phyloP scores from a whole-genome alignment of 2,329 filamentous ascomycete species.

The Elsinoe ampelina region DNA sequence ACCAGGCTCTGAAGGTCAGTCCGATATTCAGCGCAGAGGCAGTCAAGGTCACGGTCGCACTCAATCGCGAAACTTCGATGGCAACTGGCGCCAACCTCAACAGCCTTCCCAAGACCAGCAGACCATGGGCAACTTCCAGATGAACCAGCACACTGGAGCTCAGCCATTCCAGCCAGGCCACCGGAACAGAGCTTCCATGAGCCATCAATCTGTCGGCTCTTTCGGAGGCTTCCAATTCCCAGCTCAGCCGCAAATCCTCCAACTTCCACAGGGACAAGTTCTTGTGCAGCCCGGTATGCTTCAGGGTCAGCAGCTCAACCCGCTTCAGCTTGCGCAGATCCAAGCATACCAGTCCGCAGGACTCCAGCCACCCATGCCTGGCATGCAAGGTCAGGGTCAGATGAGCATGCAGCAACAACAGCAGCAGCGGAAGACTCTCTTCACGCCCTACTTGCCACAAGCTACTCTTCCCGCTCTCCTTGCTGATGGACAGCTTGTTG shows the following conservation, averaged over 20 bases:
- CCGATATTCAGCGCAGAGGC: constrained; percentile 66
- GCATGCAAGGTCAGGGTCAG: constrained; percentile 60
- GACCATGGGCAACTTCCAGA: constrained; percentile 53
- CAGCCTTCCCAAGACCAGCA: constrained; percentile 41
- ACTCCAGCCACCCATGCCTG: constrained; percentile 55
- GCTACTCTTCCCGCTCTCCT: constrained; percentile 85
- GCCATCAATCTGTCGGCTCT: constrained; percentile 66
- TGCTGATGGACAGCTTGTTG: constrained; percentile 85
- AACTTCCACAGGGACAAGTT: constrained; percentile 75
- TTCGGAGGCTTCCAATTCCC: constrained; percentile 86
- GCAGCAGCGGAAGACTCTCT: constrained; percentile 94
- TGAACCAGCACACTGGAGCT: constrained; percentile 60
- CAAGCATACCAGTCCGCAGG: constrained; percentile 87
- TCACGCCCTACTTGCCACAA: constrained; percentile 94
- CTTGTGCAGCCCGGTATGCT: constrained; percentile 72
- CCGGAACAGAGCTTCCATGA: constrained; percentile 74
- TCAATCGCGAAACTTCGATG: constrained; percentile 87
- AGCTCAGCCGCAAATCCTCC: constrained; percentile 76
- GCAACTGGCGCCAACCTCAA: constrained; percentile 89
- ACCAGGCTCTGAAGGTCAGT: constrained; percentile 40
- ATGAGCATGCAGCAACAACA: constrained; percentile 64
- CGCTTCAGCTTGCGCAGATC: constrained; percentile 78
- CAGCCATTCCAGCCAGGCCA: constrained; percentile 87
- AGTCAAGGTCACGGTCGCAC: constrained; percentile 72
- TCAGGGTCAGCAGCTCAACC: constrained; percentile 73